Evolutionary conservation across 345 rosid species (phyloP).

Genomic region (Punica granatum): DNA sequence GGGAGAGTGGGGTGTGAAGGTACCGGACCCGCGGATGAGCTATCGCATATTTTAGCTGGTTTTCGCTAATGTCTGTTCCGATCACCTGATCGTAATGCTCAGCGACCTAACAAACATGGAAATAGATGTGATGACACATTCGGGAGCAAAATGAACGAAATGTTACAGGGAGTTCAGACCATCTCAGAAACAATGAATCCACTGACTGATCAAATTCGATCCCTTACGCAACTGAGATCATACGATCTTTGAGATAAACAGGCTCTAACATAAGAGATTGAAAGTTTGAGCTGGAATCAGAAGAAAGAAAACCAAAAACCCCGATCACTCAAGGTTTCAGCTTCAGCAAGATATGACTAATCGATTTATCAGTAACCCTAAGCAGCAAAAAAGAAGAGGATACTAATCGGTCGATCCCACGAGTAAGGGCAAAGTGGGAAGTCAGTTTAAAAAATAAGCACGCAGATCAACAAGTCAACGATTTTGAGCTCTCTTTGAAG

Average conservation of each 20-base stretch:
- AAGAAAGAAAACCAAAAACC: not conserved
- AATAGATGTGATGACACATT: not conserved
- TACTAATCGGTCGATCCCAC: not conserved
- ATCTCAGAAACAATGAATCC: not conserved
- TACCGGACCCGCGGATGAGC: slow-evolving; percentile 35
- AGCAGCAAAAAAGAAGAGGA: not conserved
- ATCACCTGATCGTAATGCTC: slow-evolving; percentile 48
- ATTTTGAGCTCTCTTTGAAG: not conserved
- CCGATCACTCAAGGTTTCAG: not conserved
- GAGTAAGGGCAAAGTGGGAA: not conserved
- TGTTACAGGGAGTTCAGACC: not conserved
- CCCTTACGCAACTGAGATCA: too few species aligned
- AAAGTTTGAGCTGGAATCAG: not conserved
- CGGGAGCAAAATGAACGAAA: not conserved
- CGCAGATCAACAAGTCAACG: not conserved
- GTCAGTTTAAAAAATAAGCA: not conserved
- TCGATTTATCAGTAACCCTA: not conserved
- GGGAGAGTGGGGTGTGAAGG: slow-evolving; percentile 41
- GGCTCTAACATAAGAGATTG: not conserved
- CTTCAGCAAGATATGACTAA: not conserved
- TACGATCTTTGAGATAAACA: too few species aligned
- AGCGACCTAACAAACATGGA: slow-evolving; percentile 33
- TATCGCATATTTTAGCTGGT: slow-evolving; percentile 35
- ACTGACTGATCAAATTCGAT: not conserved
- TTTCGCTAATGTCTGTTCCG: slow-evolving; percentile 47